Base-by-base conservation (phyloP, 2,329 filamentous ascomycete species). In the Fusarium brevicatenulatum region DNA sequence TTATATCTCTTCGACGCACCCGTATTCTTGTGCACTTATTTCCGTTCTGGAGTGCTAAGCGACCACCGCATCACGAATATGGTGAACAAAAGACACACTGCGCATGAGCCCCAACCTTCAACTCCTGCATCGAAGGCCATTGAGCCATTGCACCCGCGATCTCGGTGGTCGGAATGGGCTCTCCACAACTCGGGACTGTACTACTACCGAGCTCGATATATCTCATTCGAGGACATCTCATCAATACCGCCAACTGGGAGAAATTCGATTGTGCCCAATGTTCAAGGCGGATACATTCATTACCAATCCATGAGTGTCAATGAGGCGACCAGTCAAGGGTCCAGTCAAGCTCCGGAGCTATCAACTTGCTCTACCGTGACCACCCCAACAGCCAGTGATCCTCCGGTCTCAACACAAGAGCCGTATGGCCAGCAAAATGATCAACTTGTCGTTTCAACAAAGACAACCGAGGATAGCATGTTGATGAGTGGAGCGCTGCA, bases 171-270 rank as follows among this genome's bases (percentile, higher is more conserved):
- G 2, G 59, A 67, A 59, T 77, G 76, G 76, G 44, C 43, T 34
- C 57, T 71, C 6, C 65, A 76, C 37, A 16, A 36, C 10, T 70
- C 71, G 5, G 53, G 63, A 6, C 43, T 66, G 11, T 70, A 71
- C 57, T 77, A 76, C 34, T 78, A 72, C 16, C 76, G 76, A 61
- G 74, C 63, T 25, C 73, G 76, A 13, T 70, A 70, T n/a, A 66
- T 78, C 50, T 60, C 74, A 32, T 61, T 68, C n/a, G 55, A 75
- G 15, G 71, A 55, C 13, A 67, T 70, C 15, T 47, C 61, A 39
- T 42, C 57, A 39, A 60, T 76, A 37, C 55, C 54, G 19, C 46
- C 57, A 21, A 75, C 68, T 36, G 66, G 71, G 6, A 73, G 71
- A 46, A 77, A 75, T 65, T 73, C 63, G 23, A 63, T 76, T 39